These are phyloP conservation scores for Boletellus emodensis DNA, from an alignment of 768 basidiomycete genomes.

Conservation along the genomic window DNA sequence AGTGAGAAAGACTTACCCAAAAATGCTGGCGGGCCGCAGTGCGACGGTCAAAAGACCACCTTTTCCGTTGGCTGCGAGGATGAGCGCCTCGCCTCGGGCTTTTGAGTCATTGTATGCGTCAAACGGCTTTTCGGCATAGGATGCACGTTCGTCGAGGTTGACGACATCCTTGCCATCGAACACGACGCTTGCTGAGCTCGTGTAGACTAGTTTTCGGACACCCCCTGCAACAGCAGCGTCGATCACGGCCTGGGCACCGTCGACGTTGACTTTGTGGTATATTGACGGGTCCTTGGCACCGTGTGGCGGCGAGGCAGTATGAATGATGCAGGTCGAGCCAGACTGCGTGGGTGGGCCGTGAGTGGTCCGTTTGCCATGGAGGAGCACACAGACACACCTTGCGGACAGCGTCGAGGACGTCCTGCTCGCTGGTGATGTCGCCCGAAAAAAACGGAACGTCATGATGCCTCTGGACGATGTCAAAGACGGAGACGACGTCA, in stretches of 20 bases:
- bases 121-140: slow-evolving; percentile 66
- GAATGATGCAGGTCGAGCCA: slow-evolving; percentile 86
- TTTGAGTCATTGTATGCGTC: slow-evolving; percentile 97
- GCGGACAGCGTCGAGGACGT: slow-evolving; percentile 66
- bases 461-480: slow-evolving; percentile 87
- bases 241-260: slow-evolving; percentile 84
- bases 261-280: slow-evolving; percentile 92
- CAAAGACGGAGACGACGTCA: slow-evolving; percentile 81
- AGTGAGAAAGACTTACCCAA: slow-evolving; percentile 58
- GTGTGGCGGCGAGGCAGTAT: slow-evolving; percentile 85
- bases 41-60: slow-evolving; percentile 85
- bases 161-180: slow-evolving; percentile 81
- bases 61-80: slow-evolving; percentile 83
- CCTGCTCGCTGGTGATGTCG: slow-evolving; percentile 77
- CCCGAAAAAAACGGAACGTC: slow-evolving; percentile 86
- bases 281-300: slow-evolving; percentile 64
- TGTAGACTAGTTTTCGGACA: slow-evolving; percentile 88
- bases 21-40: slow-evolving; percentile 90
- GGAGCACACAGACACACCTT: slow-evolving; percentile 46
- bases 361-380: background rate
- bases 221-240: slow-evolving; percentile 68
- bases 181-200: slow-evolving; percentile 87
- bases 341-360: slow-evolving; percentile 41
- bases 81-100: slow-evolving; percentile 77
- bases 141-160: slow-evolving; percentile 84